phyloP scores from a whole-genome alignment of 148 eudicot genomes.

The Spergularia marina region DNA sequence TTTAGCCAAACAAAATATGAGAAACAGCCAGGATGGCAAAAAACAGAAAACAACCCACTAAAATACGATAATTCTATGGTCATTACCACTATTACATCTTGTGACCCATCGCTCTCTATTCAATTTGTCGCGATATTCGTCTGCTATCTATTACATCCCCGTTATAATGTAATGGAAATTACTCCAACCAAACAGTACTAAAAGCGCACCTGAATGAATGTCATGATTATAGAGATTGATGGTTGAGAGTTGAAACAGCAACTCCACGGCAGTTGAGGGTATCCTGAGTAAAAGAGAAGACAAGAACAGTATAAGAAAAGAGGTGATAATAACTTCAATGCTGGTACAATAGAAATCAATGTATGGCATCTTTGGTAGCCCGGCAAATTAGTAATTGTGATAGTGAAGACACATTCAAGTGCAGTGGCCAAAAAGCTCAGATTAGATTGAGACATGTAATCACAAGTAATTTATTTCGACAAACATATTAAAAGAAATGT shows the following conservation, averaged over 20 bases:
- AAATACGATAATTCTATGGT: too few relatives aligned
- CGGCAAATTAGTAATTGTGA: slow-evolving; percentile 10
- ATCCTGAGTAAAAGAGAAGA: neutral
- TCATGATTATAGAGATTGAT: neutral
- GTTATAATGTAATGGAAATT: neutral
- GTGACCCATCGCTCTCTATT: too few relatives aligned
- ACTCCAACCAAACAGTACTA: neutral
- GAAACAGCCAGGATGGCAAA: too few relatives aligned
- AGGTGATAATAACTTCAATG: neutral
- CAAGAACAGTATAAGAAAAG: neutral
- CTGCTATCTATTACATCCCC: neutral
- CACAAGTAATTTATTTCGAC: neutral
- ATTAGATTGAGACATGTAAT: slow-evolving; percentile 6
- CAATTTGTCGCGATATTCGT: too few relatives aligned
- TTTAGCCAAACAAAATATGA: too few relatives aligned
- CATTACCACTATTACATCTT: too few relatives aligned
- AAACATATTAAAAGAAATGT: neutral
- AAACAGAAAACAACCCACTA: too few relatives aligned
- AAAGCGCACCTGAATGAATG: slow-evolving; percentile 3
- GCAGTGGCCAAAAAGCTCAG: neutral
- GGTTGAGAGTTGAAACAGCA: slow-evolving; percentile 3
- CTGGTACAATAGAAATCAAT: slow-evolving; percentile 6
- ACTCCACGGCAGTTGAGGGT: neutral
- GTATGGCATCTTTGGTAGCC: slow-evolving; percentile 5
- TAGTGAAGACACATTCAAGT: slow-evolving; percentile 11